Base-by-base conservation (phyloP, 1,139 yeast species). In the Sugiyamaella novakii region DNA sequence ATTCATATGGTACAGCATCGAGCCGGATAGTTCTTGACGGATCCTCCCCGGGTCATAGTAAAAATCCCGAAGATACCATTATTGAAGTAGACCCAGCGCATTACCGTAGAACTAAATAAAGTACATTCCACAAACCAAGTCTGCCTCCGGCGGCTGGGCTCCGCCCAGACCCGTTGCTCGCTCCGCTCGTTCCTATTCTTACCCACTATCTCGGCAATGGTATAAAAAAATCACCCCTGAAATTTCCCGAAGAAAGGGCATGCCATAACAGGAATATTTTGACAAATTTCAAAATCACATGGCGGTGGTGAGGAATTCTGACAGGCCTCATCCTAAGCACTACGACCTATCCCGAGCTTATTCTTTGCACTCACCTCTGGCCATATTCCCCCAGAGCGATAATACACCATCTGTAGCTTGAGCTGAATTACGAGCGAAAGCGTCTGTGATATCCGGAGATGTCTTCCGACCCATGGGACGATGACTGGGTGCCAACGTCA, bases 401-500 rank as follows among this genome's bases (percentile, higher is more conserved):
- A n/a, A n/a, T n/a, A n/a, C n/a, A n/a, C n/a, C n/a, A n/a, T n/a
- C n/a, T n/a, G n/a, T n/a, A n/a, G n/a, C n/a, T n/a, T n/a, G n/a
- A n/a, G n/a, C n/a, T n/a, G n/a, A n/a, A n/a, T n/a, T n/a, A n/a
- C n/a, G n/a, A n/a, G n/a, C n/a, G n/a, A n/a, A n/a, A n/a, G n/a
- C n/a, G n/a, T n/a, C n/a, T n/a, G n/a, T n/a, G n/a, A n/a, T n/a
- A n/a, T n/a, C 12, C 19, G 28, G 34, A 18, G 24, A 41, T 41
- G 45, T 41, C 45, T 31, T 31, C 45, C 15, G 45, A 41, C 21
- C 45, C 45, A 3, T 41, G 45, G 45, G 45, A 41, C 8, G 45
- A 41, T 24, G 45, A 41, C 15, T 41, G 45, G 45, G 38, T 41
- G 12, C 45, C 45, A 12, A 41, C 12, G n/a, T 10, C 45, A 6